Base-by-base conservation (phyloP, 371 early-diverging fungal genomes). In the Mortierella sp. region DNA sequence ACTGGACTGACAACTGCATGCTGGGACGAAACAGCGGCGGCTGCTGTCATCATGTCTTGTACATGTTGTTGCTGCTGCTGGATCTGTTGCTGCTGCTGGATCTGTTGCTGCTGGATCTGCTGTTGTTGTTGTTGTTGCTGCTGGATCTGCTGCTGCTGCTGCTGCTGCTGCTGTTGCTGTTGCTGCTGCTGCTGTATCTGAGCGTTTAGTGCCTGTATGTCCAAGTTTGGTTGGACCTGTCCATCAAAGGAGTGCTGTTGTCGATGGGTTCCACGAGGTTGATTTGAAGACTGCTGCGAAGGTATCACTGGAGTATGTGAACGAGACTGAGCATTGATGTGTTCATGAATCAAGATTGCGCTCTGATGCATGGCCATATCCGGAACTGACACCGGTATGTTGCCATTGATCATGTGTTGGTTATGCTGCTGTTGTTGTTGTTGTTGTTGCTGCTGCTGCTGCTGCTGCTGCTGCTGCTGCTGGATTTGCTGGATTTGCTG, bases 291-390 rank as follows among this genome's bases (percentile, higher is more conserved):
- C 39, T 64, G 80, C 26, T 79, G 81, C 5, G 81, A 80, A 20
- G 81, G 66, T 16, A 80, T 75, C 6, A 80, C 75, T n/a, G 81
- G 81, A 14, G 81, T 80, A 2, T 75, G 68, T 6, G 72, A 68
- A 28, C 72, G 71, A 12, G 75, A 72, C 16, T 80, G 80, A 49
- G 80, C 75, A 37, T 68, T 68, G 28, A 80, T 39, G 20, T 72
- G 75, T 43, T 80, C 81, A 45, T 80, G 81, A n/a, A 80, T 79
- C 47, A 74, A 16, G 3, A 73, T 24, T 14, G 74, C 67, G 30
- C 60, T 73, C 30, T 70, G 79, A 62, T 64, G 65, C 51, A 73
- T 57, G 1, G 66, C 2, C 58, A 70, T 66, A 16, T 76, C 76
- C 1, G 71, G 37, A 5, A 61, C 62, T 0, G 73, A 32, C 18